These are phyloP conservation scores for Aureobasidium sp. DNA, from an alignment of 2,329 filamentous ascomycete species.

Conservation along the genomic window DNA sequence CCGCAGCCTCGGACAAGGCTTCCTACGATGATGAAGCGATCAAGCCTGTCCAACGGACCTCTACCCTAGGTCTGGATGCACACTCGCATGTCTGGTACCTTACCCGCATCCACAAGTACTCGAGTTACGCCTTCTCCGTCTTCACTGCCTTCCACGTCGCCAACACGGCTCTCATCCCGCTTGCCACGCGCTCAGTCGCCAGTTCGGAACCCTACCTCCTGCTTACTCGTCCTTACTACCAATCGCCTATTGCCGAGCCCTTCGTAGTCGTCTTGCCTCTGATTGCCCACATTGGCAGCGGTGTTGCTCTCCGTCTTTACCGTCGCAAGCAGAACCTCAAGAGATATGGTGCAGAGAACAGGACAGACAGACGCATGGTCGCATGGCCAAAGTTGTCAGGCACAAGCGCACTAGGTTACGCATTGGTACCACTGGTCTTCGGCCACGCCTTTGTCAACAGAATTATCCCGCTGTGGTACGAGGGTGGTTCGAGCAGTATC, in stretches of 20 bases:
- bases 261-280: conserved; percentile 70
- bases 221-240: conserved; percentile 86
- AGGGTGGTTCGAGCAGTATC: conserved; percentile 80
- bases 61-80: conserved; percentile 52
- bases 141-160: conserved; percentile 70
- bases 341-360: conserved; percentile 65
- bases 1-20: conserved; percentile 15
- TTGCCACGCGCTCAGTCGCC: conserved; percentile 62
- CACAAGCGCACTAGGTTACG: conserved; percentile 65
- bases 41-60: conserved; percentile 23
- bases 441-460: conserved; percentile 72
- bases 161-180: conserved; percentile 74
- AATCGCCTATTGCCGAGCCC: conserved; percentile 71
- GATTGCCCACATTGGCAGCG: conserved; percentile 65
- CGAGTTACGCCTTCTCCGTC: conserved; percentile 71
- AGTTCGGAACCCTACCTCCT: conserved; percentile 79
- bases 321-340: conserved; percentile 61
- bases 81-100: conserved; percentile 70
- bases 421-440: conserved; percentile 54
- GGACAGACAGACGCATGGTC: conserved; percentile 39
- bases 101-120: conserved; percentile 74
- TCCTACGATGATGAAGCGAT: conserved; percentile 24
- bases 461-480: conserved; percentile 62
- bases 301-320: conserved; percentile 67
- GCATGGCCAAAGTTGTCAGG: conserved; percentile 65